Percentiles rank a stretch among this genome's conserved stretches.
Evolutionary conservation across 148 eudicot species (phyloP).

Genomic region (Camellia granthamiana): DNA sequence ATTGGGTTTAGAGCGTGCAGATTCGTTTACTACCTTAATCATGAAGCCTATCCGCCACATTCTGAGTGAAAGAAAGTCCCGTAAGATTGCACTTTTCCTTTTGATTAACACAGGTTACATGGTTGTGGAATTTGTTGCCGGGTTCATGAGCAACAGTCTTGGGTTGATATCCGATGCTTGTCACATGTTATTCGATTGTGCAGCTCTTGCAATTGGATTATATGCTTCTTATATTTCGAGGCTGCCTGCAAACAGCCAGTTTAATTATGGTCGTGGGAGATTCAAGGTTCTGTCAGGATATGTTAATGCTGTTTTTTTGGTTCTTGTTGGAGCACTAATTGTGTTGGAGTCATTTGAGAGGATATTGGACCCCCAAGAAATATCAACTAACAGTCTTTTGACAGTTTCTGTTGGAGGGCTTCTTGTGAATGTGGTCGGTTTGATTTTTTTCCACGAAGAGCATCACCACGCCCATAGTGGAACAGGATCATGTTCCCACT

Average conservation of each 20-base stretch:
- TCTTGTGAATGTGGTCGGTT: conserved; percentile 80
- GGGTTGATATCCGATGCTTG: conserved; percentile 98
- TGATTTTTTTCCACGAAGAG: conserved; percentile 93
- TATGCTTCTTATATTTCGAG: conserved; percentile 94
- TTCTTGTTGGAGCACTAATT: conserved; percentile 89
- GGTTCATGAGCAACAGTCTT: conserved; percentile 97
- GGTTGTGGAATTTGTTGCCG: conserved; percentile 93
- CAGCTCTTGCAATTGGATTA: conserved; percentile 92
- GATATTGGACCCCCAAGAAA: conserved; percentile 94
- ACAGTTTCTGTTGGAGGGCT: conserved; percentile 89
- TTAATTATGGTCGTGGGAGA: conserved; percentile 93
- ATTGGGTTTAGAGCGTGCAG: conserved; percentile 66
- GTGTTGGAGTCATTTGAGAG: conserved; percentile 90
- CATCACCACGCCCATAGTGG: conserved; percentile 99
- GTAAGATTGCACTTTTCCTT: conserved; percentile 95
- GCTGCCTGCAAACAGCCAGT: conserved; percentile 82
- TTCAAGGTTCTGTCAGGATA: conserved; percentile 97
- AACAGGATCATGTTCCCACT: conserved; percentile 63
- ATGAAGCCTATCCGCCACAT: conserved; percentile 84
- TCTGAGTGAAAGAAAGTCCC: conserved; percentile 86
- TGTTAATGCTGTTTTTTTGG: conserved; percentile 93
- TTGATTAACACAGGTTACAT: conserved; percentile 88
- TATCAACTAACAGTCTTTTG: conserved; percentile 79
- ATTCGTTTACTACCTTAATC: conserved; percentile 44
- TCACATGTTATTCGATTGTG: conserved; percentile 98